Evolutionary conservation across 345 rosid genomes (phyloP), one percentile per base, ranked within the genome.

Genomic region (Punica granatum): DNA sequence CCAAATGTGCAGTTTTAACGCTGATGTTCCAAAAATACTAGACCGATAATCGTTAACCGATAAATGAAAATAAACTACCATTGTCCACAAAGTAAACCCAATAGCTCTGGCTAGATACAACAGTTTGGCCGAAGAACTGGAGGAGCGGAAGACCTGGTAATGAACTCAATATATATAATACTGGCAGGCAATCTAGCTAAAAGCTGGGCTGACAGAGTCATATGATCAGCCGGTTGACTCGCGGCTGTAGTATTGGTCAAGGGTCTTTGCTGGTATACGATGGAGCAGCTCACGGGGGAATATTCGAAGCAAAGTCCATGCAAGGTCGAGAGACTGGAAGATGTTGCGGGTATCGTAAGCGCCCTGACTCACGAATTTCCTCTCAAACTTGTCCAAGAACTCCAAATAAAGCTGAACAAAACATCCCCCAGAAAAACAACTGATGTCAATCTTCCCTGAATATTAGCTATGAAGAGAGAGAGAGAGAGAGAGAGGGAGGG

Each of bases 211-310:
- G 2, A 4, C 23, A 25, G 63, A 14, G 10, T 6, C 41, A 48
- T 21, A 25, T 46, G 70, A 46, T 84, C 77, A 86, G 51, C 71
- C 75, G n/a, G 79, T 64, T 34, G 88, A 69, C 71, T 92, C 96
- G 28, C 92, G 90, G 79, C 86, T 90, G 78, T 93, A 93, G 84
- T 63, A 89, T 30, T 60, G 85, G 71, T 93, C 98, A 0, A 93
- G 88, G 12, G 92, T 89, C 82, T 93, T 93, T 9, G 96, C 98
- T 6, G 99, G 99, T 67, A 94, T 89, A 77, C 99, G 95, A 71
- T 91, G 96, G 72, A 91, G 99, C 65, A 94, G 95, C 80, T 94
- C 96, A 3, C 99, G 96, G 3, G 99, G 99, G 81, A 94, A 94
- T 79, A 94, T 91, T 44, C 96, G 97, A 54, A 94, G 98, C 71